Conservation (phyloP, 805 yeast species). For the Pichia thaimueangensis region DNA sequence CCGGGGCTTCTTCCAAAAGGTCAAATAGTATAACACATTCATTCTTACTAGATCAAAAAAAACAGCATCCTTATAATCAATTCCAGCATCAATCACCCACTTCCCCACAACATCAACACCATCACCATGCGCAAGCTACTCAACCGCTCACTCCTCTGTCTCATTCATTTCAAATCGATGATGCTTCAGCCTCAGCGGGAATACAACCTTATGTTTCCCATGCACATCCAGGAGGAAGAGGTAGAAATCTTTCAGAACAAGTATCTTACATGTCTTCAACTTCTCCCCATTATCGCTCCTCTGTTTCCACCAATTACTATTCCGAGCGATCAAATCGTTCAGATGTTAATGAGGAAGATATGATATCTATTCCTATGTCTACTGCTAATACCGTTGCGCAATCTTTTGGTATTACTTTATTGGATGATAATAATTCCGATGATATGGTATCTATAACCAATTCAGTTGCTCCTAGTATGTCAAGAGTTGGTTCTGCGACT, state of each 20-base stretch:
- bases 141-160: not conserved
- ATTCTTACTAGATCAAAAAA: not conserved
- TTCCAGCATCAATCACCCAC: not conserved
- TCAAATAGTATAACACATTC: not conserved
- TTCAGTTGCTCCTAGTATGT: constrained; percentile 13
- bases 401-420: constrained; percentile 19
- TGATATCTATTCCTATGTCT: constrained; percentile 14
- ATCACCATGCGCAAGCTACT: not conserved
- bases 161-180: not conserved
- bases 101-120: too few relatives aligned
- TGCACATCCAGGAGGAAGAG: not conserved
- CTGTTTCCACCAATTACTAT: not conserved
- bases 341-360: not conserved
- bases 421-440: constrained; percentile 20
- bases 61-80: too few relatives aligned
- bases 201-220: too few relatives aligned
- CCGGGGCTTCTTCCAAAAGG: constrained; percentile 1
- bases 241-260: not conserved
- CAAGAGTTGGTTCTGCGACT: constrained; percentile 21
- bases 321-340: not conserved
- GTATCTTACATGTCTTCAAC: too few relatives aligned
- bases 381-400: constrained; percentile 12
- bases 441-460: constrained; percentile 19
- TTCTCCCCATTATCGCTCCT: constrained; percentile 7
- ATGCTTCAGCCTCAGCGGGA: not conserved